Conservation (phyloP, 208 protist species). For the Porcisia hertigi region DNA sequence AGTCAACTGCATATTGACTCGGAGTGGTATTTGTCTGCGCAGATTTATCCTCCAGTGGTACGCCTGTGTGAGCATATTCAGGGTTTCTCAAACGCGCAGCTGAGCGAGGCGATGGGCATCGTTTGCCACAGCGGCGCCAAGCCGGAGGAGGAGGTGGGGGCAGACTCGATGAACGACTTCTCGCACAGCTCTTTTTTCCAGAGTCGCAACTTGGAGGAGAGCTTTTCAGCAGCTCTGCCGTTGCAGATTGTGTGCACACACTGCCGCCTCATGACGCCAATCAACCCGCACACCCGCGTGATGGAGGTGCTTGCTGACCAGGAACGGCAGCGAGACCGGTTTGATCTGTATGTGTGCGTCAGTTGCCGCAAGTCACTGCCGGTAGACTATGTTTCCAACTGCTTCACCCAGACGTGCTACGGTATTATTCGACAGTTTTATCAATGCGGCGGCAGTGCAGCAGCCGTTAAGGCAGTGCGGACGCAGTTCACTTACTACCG, state of each 20-base stretch:
- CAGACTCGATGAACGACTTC: conserved; percentile 58
- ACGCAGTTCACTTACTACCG: conserved; percentile 89
- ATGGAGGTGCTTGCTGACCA: conserved; percentile 46
- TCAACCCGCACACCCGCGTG: conserved; percentile 85
- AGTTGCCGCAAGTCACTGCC: conserved; percentile 59
- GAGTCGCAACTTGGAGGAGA: conserved; percentile 60
- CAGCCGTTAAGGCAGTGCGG: conserved; percentile 66
- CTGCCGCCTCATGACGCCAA: conserved; percentile 64
- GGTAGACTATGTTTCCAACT: conserved; percentile 80
- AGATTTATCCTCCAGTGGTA: conserved; percentile 95
- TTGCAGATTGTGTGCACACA: conserved; percentile 75
- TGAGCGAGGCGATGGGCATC: conserved; percentile 88
- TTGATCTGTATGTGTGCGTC: conserved; percentile 80
- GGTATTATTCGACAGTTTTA: conserved; percentile 84
- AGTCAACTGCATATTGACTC: conserved; percentile 76
- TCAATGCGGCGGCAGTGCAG: conserved; percentile 54
- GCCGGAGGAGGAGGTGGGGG: conserved; percentile 25
- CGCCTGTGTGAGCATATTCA: conserved; percentile 95
- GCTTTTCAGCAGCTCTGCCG: conserved; percentile 72
- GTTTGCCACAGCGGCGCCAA: conserved; percentile 38
- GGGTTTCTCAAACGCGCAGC: conserved; percentile 77
- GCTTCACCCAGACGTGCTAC: conserved; percentile 76
- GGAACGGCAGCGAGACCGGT: conserved; percentile 28
- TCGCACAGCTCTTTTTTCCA: conserved; percentile 79
- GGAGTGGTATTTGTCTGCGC: conserved; percentile 94